Base-by-base conservation (phyloP, 148 eudicot genomes). In the Fallopia convolvulus region DNA sequence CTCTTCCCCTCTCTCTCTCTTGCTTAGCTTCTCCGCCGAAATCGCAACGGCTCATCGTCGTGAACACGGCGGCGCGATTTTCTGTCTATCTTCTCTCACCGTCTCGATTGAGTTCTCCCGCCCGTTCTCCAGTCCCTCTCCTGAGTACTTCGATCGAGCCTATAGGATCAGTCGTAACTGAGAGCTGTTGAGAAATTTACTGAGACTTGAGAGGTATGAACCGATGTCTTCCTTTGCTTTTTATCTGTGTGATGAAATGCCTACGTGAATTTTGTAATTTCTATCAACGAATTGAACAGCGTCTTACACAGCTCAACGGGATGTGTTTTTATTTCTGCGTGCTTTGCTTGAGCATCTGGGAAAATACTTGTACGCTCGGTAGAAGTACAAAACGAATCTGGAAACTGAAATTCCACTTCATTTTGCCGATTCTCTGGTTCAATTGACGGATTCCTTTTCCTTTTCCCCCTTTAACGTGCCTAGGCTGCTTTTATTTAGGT, bases 41-140 rank as follows among this genome's bases (percentile, higher is more conserved):
- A 56, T 77, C 79, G 39, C 84, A 86, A 85, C 92, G 86, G 88
- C 85, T 76, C 81, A 81, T 90, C 88, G 85, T 72, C 83, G 78
- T 68, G 8, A 17, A 9, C 14, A 14, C 86, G 85, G 82, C 84
- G 89, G 82, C 78, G 84, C 49, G 71, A 44, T 52, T 73, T 71
- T 40, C 40, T 5, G 0, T 46, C 75, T 79, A 46, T 39, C 33
- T 36, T 5, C 41, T 53, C 6, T 78, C 78, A 70, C 33, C 44
- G 77, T 55, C 8, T 40, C 42, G 44, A 53, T 72, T 18, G 65
- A 56, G 71, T 49, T 50, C 23, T 46, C 71, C 49, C 39, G 68
- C 30, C 42, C 61, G 55, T 75, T 49, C 47, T 32, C 21, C 13
- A 17, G 4, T 74, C 39, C 61, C 3, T 36, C 39, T 12, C 5